Percentiles rank a stretch among this genome's conserved stretches.
These are phyloP conservation scores for Thalassia testudinum DNA, from an alignment of 116 monocot species.

Conservation along the genomic window DNA sequence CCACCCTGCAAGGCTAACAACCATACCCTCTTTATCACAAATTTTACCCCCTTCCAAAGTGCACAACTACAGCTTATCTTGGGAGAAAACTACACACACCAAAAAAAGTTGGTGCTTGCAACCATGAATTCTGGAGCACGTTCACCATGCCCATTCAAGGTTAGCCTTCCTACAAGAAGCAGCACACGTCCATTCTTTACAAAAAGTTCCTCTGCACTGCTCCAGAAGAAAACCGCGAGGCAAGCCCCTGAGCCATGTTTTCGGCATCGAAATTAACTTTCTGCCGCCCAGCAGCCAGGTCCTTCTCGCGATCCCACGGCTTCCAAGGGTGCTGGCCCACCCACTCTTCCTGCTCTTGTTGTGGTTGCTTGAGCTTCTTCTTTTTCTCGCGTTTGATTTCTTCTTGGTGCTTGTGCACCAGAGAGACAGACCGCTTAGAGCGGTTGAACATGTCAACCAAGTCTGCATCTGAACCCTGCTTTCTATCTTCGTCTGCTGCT, in stretches of 20 bases:
- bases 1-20: too few species aligned
- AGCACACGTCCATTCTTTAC: conserved; percentile 14
- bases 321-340: conserved; percentile 86
- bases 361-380: conserved; percentile 21
- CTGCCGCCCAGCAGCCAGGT: conserved; percentile 53
- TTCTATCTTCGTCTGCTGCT: conserved; percentile 24
- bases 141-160: too few species aligned
- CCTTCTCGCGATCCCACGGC: conserved; percentile 97
- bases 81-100: too few species aligned
- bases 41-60: too few species aligned
- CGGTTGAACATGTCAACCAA: conserved; percentile 74
- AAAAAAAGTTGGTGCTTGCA: too few species aligned
- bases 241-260: conserved; percentile 55
- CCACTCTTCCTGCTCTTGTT: conserved; percentile 71
- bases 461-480: conserved; percentile 27
- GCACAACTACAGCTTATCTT: too few species aligned
- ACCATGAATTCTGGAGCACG: too few species aligned
- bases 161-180: too few species aligned
- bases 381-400: conserved; percentile 15
- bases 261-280: conserved; percentile 53
- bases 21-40: too few species aligned
- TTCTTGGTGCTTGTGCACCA: conserved; percentile 65
- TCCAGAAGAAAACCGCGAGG: conserved; percentile 72
- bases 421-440: conserved; percentile 42
- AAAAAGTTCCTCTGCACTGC: conserved; percentile 70